Base-by-base conservation (phyloP, 768 basidiomycete genomes). In the Suillus variegatus region DNA sequence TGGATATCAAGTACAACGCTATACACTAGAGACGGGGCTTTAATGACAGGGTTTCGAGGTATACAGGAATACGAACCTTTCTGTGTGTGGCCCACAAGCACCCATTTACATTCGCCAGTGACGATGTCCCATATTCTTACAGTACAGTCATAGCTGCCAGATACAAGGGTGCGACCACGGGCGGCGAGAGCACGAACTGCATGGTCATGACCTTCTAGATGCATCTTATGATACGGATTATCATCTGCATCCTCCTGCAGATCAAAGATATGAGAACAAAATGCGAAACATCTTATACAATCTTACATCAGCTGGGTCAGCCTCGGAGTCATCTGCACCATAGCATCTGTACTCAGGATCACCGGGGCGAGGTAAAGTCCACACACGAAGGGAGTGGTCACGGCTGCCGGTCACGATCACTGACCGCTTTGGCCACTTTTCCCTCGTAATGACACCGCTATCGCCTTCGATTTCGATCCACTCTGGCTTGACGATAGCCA, bases 121-220 rank as follows among this genome's bases (percentile, higher is more conserved):
- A 93, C 84, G 65, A 94, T 91, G 71, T 98, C 95, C 97, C 97
- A 98, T 52, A 99, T 90, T 43, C 97, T 89, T 54, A 98, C 94
- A 8, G 90, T 94, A 72, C 90, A 92, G 74, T 99, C 97, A 75
- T 98, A 99, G 73, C 95, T 97, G 43, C 97, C 97, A 32, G 95
- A 96, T 20, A 98, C 94, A 51, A 97, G 84, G 1, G 92, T 93
- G 49, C 93, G 84, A 10, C 95, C 95, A 68, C 95, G 84, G 20
- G 94, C 93, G 25, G 95, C 94, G n/a, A 97, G 81, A 7, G 95
- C 94, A 64, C 95, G 86, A 25, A 97, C 94, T 25, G 95, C 95
- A 72, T 93, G 90, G 63, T 91, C 91, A 72, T 99, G 97, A 0
- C 97, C 97, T 72, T 89, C 85, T 2, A 99, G 85, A 69, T 89